A percentile compares a stretch with the other conserved stretches of the same genome.
Evolutionary conservation across 2,329 filamentous ascomycete genomes (phyloP).

Genomic region (Atkinsonella texensis): DNA sequence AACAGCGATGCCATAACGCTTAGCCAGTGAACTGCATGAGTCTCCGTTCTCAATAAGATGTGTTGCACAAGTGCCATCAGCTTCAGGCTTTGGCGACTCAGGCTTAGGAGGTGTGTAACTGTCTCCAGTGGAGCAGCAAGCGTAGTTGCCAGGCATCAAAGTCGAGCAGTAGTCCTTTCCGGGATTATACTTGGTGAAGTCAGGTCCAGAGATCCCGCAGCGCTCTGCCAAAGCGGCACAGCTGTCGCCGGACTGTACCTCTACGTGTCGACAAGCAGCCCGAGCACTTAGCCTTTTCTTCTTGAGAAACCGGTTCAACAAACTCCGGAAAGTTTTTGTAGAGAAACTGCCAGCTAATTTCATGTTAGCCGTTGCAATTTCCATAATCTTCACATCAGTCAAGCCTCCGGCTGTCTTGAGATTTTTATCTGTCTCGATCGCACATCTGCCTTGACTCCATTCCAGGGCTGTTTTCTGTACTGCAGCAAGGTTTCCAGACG

Average conservation of each 20-base stretch:
- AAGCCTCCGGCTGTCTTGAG: not conserved
- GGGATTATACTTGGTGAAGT: constrained; percentile 28
- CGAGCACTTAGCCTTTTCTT: not conserved
- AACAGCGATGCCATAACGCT: constrained; percentile 9
- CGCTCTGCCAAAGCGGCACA: constrained; percentile 24
- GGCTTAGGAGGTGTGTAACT: constrained; percentile 13
- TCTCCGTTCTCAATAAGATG: constrained; percentile 21
- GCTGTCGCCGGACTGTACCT: constrained; percentile 23
- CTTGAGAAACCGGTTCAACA: not conserved
- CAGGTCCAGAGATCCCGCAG: constrained; percentile 25
- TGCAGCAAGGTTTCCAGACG: constrained; percentile 2
- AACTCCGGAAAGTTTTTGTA: not conserved
- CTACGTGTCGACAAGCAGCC: constrained; percentile 12
- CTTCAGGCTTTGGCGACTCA: constrained; percentile 19
- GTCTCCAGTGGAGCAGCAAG: constrained; percentile 25
- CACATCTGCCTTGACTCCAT: constrained; percentile 5
- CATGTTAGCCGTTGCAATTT: not conserved
- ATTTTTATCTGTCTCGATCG: not conserved
- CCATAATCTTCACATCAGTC: not conserved
- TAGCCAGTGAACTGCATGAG: constrained; percentile 19
- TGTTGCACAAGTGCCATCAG: constrained; percentile 23
- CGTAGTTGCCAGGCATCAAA: constrained; percentile 16
- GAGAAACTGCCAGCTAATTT: not conserved
- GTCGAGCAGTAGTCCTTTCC: constrained; percentile 10
- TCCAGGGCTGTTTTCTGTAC: constrained; percentile 1